These are phyloP conservation scores for Clonostachys rhizophaga DNA, from an alignment of 2,329 filamentous ascomycete genomes.

Conservation along the genomic window DNA sequence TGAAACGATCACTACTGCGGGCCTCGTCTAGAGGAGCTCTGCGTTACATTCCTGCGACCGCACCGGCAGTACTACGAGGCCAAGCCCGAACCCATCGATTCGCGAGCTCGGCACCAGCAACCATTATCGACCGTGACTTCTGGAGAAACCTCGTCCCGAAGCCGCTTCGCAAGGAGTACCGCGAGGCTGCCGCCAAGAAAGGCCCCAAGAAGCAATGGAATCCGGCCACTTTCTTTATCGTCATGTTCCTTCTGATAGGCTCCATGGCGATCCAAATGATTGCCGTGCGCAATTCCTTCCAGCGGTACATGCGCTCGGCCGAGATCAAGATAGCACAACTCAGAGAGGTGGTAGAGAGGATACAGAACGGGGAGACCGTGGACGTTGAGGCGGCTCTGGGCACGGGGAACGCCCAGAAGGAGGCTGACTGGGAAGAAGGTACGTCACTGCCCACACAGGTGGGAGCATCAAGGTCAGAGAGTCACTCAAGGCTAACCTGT, in stretches of 20 bases:
- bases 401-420: slow-evolving; percentile 68
- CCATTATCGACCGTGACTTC: slow-evolving; percentile 52
- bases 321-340: slow-evolving; percentile 75
- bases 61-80: background rate
- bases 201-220: slow-evolving; percentile 61
- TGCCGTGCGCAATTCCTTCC: slow-evolving; percentile 69
- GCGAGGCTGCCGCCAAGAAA: slow-evolving; percentile 27
- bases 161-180: slow-evolving; percentile 45
- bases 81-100: slow-evolving; percentile 18
- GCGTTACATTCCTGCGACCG: slow-evolving; percentile 2
- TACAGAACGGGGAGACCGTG: slow-evolving; percentile 70
- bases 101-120: slow-evolving; percentile 31
- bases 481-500: slow-evolving; percentile 1
- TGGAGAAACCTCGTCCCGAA: slow-evolving; percentile 70
- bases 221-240: slow-evolving; percentile 76
- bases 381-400: slow-evolving; percentile 82
- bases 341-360: slow-evolving; percentile 67
- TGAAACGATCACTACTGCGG: too few relatives aligned
- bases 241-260: slow-evolving; percentile 82
- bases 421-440: slow-evolving; percentile 88
- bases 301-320: slow-evolving; percentile 67
- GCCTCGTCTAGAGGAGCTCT: too few relatives aligned
- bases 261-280: slow-evolving; percentile 96
- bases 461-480: background rate
- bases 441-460: slow-evolving; percentile 15